phyloP scores from a whole-genome alignment of 2,329 filamentous ascomycete genomes.

The Curvularia eragrostidis region DNA sequence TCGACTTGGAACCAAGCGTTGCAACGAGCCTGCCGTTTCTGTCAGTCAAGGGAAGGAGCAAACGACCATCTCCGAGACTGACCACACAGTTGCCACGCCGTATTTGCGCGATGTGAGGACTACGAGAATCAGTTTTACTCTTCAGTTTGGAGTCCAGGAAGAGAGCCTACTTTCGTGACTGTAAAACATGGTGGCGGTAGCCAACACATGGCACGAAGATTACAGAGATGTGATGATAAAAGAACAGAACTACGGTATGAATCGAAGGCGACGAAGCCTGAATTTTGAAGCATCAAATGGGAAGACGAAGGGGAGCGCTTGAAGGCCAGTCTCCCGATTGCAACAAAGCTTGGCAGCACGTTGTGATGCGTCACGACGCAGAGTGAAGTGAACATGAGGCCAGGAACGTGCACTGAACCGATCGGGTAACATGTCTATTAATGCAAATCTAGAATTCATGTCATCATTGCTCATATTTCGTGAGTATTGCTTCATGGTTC shows the following conservation, averaged over 20 bases:
- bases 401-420: slow-evolving; percentile 2
- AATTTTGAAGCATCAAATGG: not conserved
- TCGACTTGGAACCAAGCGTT: slow-evolving; percentile 78
- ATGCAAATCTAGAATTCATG: slow-evolving; percentile 26
- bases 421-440: slow-evolving; percentile 11
- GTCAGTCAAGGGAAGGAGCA: slow-evolving; percentile 28
- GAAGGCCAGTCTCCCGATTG: slow-evolving; percentile 9
- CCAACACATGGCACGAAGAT: slow-evolving; percentile 17
- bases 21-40: slow-evolving; percentile 76
- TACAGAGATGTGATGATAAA: slow-evolving; percentile 8
- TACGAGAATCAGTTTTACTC: slow-evolving; percentile 43
- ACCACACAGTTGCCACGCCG: slow-evolving; percentile 96
- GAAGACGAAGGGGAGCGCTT: not conserved
- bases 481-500: slow-evolving; percentile 18
- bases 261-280: not conserved
- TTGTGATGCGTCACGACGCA: slow-evolving; percentile 26
- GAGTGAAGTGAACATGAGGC: slow-evolving; percentile 29
- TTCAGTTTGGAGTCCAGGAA: not conserved
- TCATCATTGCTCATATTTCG: slow-evolving; percentile 26
- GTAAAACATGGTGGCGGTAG: slow-evolving; percentile 77
- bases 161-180: slow-evolving; percentile 81
- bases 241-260: slow-evolving; percentile 3
- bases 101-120: slow-evolving; percentile 85
- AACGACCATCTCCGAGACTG: slow-evolving; percentile 41
- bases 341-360: slow-evolving; percentile 21